Evolutionary conservation across 768 basidiomycete species (phyloP).

Genomic region (Amanita exitialis): DNA sequence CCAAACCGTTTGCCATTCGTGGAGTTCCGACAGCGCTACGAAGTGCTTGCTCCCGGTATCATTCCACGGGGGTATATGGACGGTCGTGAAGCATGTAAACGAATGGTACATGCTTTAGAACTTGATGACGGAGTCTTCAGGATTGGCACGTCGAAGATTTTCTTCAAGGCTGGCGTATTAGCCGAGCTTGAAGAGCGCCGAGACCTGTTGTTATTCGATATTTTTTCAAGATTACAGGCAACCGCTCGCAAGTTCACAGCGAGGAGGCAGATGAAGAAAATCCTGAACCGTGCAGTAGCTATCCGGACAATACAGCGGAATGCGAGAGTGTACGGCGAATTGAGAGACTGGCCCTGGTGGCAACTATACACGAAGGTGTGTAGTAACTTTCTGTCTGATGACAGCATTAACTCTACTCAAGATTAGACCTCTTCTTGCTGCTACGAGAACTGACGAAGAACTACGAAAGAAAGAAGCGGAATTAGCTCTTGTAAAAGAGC

Average conservation of each 20-base stretch:
- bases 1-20: constrained; percentile 95
- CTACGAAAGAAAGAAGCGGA: constrained; percentile 83
- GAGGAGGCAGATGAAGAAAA: constrained; percentile 86
- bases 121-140: constrained; percentile 79
- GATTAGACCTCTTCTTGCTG: constrained; percentile 89
- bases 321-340: constrained; percentile 81
- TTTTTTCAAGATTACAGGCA: constrained; percentile 86
- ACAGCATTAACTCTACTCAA: constrained; percentile 16
- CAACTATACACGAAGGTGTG: constrained; percentile 86
- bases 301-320: constrained; percentile 91
- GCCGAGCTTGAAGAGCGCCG: constrained; percentile 93
- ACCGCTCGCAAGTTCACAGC: constrained; percentile 78
- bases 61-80: constrained; percentile 97
- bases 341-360: constrained; percentile 99
- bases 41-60: constrained; percentile 88
- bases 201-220: constrained; percentile 78
- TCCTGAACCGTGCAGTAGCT: constrained; percentile 85
- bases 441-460: constrained; percentile 89
- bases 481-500: constrained; percentile 66
- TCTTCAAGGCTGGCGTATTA: constrained; percentile 97
- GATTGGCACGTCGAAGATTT: constrained; percentile 95
- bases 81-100: constrained; percentile 84
- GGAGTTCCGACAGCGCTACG: constrained; percentile 96
- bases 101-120: constrained; percentile 85
- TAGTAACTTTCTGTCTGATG: neutral